Percentiles rank a stretch among this genome's conserved stretches.
phyloP scores from a whole-genome alignment of 371 early-diverging fungal genomes.

The Haplosporangium sp. region DNA sequence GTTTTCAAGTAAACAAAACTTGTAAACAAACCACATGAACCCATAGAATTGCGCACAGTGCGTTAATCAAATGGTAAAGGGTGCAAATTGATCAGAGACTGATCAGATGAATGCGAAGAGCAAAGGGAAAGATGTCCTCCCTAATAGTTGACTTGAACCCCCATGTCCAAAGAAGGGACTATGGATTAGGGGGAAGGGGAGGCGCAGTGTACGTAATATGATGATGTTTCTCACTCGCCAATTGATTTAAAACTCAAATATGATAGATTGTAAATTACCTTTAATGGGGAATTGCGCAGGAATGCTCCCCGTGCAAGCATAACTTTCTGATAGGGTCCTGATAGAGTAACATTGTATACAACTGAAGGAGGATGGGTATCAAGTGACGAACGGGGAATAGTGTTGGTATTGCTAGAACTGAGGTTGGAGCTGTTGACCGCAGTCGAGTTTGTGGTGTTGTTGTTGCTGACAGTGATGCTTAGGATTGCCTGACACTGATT shows the following conservation, averaged over 20 bases:
- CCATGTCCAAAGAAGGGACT: no score
- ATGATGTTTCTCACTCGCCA: neutral
- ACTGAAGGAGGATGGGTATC: slow-evolving; percentile 44
- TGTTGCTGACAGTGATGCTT: slow-evolving; percentile 20
- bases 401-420: neutral
- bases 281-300: slow-evolving; percentile 48
- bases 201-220: slow-evolving; percentile 5
- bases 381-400: slow-evolving; percentile 14
- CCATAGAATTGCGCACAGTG: neutral
- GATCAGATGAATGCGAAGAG: neutral
- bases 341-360: slow-evolving; percentile 47
- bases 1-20: slow-evolving; percentile 29
- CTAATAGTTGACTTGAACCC: neutral
- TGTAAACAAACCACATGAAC: slow-evolving; percentile 31
- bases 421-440: slow-evolving; percentile 10
- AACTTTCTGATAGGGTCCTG: slow-evolving; percentile 43
- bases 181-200: neutral
- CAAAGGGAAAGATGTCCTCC: neutral
- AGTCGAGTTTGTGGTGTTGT: slow-evolving; percentile 8
- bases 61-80: slow-evolving; percentile 2
- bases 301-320: slow-evolving; percentile 47
- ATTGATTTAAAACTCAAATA: neutral
- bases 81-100: slow-evolving; percentile 2
- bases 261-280: slow-evolving; percentile 27
- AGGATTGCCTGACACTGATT: slow-evolving; percentile 40